Evolutionary conservation across 768 basidiomycete genomes (phyloP), one percentile per base, ranked within the genome.

Genomic region (Rossbeevera mucosa): DNA sequence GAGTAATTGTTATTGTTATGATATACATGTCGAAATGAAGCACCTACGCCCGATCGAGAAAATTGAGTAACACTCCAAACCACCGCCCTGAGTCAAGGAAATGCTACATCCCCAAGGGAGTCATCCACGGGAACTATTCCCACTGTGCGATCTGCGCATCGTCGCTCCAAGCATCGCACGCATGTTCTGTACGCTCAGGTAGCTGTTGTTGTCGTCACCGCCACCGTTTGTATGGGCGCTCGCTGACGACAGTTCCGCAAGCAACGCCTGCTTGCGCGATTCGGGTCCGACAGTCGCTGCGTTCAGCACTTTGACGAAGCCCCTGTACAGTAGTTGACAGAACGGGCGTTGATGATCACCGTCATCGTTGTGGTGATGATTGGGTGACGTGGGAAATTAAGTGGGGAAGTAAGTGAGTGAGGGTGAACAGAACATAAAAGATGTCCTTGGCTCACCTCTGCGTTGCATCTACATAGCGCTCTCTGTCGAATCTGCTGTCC

Each of bases 401-500:
- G 18, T 9, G 12, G 20, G 40, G 5, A 22, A 12, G 21, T 4
- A 13, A 14, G n/a, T 13, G 21, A 11, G 22, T 14, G 31, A 33
- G 7, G 16, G 6, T 33, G n/a, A 36, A 36, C 9, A 5, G 33
- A 36, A 36, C 33, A 18, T 6, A 14, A 14, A 18, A 36, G 36
- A 36, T 9, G n/a, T n/a, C 9, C n/a, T 36, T n/a, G 2, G 26
- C 49, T 47, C 26, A 86, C 86, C 86, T 72, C 61, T 88, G 87
- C 14, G 86, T 88, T 7, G 85, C 84, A 60, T 88, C 85, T 3
- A 88, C 71, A 54, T 88, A 88, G 38, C 79, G 76, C 48, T 85
- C 80, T 36, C 82, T 73, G 54, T 81, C 80, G 55, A 84, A 76
- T 6, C 76, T 74, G 53, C 75, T 78, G 20, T 74, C 64, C 1